Conservation (phyloP, 2,329 filamentous ascomycete genomes). For the Dothistroma pini region DNA sequence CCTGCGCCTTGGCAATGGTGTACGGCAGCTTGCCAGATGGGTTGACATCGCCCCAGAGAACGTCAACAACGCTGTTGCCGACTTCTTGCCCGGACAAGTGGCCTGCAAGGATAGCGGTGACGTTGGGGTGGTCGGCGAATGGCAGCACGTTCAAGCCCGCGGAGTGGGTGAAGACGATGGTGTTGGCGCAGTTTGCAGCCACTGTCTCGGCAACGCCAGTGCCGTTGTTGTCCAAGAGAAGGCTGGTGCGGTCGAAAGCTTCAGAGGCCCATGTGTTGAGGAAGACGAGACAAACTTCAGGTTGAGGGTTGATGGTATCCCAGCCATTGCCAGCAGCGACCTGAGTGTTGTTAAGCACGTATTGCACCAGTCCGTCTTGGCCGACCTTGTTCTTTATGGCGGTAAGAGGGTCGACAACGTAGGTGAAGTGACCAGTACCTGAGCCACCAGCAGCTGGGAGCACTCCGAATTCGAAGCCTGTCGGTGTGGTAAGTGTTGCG, state of each 20-base stretch:
- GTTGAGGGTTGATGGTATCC: constrained; percentile 43
- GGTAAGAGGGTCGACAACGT: constrained; percentile 41
- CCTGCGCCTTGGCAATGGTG: constrained; percentile 28
- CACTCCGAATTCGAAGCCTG: constrained; percentile 44
- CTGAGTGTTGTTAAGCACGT: constrained; percentile 40
- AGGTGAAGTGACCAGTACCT: constrained; percentile 40
- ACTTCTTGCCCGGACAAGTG: constrained; percentile 42
- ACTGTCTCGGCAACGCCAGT: constrained; percentile 31
- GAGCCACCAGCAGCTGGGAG: constrained; percentile 41
- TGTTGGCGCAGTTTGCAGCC: constrained; percentile 30
- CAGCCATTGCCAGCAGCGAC: constrained; percentile 23
- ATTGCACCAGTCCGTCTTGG: constrained; percentile 44
- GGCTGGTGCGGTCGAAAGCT: constrained; percentile 41
- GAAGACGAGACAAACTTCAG: constrained; percentile 54
- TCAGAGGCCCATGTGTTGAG: constrained; percentile 54
- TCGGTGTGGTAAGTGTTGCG: constrained; percentile 22
- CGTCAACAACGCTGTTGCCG: constrained; percentile 42
- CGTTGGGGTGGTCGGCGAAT: constrained; percentile 38
- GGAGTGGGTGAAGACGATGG: constrained; percentile 32
- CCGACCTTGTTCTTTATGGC: constrained; percentile 39
- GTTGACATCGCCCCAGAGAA: constrained; percentile 31
- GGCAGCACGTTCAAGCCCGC: constrained; percentile 39
- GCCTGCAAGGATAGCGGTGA: constrained; percentile 40
- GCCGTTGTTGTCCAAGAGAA: constrained; percentile 44
- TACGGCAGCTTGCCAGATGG: constrained; percentile 32